Base-by-base conservation (phyloP, 257 asterid species). In the Lavandula angustifolia region DNA sequence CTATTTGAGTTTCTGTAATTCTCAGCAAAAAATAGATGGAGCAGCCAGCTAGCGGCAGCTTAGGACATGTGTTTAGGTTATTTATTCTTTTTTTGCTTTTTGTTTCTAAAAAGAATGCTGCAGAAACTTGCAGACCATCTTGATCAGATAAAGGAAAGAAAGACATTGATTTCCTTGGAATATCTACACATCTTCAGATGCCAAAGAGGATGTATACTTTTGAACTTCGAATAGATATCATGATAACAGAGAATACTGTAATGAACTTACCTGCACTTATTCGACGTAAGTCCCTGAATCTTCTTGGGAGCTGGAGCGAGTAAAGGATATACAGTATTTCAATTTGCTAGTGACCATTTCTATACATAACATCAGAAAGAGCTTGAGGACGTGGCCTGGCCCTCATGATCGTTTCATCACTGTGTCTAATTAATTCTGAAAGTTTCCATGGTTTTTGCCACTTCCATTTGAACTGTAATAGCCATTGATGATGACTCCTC, bases 371-470 rank as follows among this genome's bases (percentile, higher is more conserved):
- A 70, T 85, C 84, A 4, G 92, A 84, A 70, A 86, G 85, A 72
- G 99, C 82, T 34, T 79, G 99, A 13, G 81, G 81, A 75, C 95
- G 97, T 73, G 92, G 97, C 77, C 72, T 81, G 41, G 88, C 12
- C 75, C 92, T 83, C 92, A 87, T 84, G 69, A 94, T 84, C 7
- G 99, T 90, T 77, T 94, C 99, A 44, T 94, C 99, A 38, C 95
- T 94, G 80, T 87, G 99, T 77, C 91, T 85, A 66, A 94, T 94
- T 85, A 74, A 74, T 79, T 94, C 99, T 0, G 99, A 94, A 52
- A 94, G 99, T 71, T 80, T 94, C 99, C 99, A 94, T 3, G 99
- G 99, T 66, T 94, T 94, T 80, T 94, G 99, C 99, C 99, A 94
- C 73, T 94, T 94, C 99, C 97, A 94, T 73, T 94, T 94, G 80